Evolutionary conservation across 1,284 basidiomycete species (phyloP).

Genomic region (Malassezia sp.): DNA sequence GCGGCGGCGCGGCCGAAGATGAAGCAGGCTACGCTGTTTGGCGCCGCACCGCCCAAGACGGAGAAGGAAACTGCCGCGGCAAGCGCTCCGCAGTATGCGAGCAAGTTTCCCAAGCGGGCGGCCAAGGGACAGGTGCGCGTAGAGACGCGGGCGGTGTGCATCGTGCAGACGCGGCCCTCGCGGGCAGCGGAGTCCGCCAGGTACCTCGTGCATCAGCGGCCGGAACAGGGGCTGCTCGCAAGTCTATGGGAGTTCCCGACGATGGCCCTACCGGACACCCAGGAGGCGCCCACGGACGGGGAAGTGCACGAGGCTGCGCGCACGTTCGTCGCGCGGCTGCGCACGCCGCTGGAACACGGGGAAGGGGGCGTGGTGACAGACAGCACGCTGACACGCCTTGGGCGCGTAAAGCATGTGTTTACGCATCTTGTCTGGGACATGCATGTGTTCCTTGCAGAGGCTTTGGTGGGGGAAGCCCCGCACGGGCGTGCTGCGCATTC

Average conservation of each 20-base stretch:
- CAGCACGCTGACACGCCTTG: background rate
- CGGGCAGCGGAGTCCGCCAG: background rate
- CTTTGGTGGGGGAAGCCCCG: no score
- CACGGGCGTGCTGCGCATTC: no score
- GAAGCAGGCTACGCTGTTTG: slow-evolving; percentile 19
- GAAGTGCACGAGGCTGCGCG: no score
- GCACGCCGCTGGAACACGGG: no score
- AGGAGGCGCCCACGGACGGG: no score
- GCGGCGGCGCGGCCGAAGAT: no score
- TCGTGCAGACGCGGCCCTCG: slow-evolving; percentile 49
- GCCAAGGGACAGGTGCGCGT: slow-evolving; percentile 70
- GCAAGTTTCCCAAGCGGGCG: slow-evolving; percentile 77
- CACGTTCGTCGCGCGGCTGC: no score
- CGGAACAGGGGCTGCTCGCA: slow-evolving; percentile 52
- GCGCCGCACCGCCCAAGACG: background rate
- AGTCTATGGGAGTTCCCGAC: slow-evolving; percentile 43
- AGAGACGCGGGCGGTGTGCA: slow-evolving; percentile 72
- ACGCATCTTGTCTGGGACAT: slow-evolving; percentile 14
- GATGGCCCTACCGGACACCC: background rate
- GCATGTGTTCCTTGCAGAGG: slow-evolving; percentile 7
- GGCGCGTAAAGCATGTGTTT: slow-evolving; percentile 8
- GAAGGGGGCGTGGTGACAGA: no score
- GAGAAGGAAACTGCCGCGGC: background rate
- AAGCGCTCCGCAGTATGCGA: slow-evolving; percentile 17
- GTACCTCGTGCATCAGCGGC: slow-evolving; percentile 21